Base-by-base conservation (phyloP, 257 asterid genomes). In the Rubia yunnanensis region DNA sequence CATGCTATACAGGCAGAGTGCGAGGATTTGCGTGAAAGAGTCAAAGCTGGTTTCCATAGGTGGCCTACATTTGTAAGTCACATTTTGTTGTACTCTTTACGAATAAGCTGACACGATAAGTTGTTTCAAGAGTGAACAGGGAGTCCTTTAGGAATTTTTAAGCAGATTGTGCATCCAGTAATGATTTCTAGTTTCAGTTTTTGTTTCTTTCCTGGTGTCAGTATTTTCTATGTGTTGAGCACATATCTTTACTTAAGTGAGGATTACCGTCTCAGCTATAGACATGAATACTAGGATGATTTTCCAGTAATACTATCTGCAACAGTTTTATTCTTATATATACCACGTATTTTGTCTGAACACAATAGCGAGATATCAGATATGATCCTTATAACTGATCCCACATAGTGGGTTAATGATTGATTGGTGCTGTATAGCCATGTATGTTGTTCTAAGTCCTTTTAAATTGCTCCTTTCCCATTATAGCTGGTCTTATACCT, bases 1-100 rank as follows among this genome's bases (percentile, higher is more conserved):
- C 63, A 10, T 27, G 35, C 68, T 72, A 71, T 74, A 61, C 89
- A 92, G 97, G 99, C 81, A 77, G 99, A 92, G 79, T 78, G 92
- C 55, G 84, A 83, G 76, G 88, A 92, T 75, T 71, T 92, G 71
- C 77, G 65, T 49, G 85, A 79, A 75, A 89, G 94, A 78, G 77
- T 89, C 64, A 86, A 87, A 82, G 77, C 84, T 78, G 99, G 95
- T 74, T 62, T 60, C 64, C 82, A 84, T 50, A 76, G 76, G 71
- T 83, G 86, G 83, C 92, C 77, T 60, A 86, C 82, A 56, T 75
- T 87, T 18, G 95, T 90, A 79, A 77, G 89, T 59, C 52, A 64
- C 55, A 27, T 28, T 65, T 60, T 20, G n/a, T 10, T 59, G 10
- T 7, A 10, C 36, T 30, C 10, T 27, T 36, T 28, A 28, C 34